Percentiles rank a stretch among this genome's conserved stretches.
These are phyloP conservation scores for Avena atlantica DNA, from an alignment of 176 grass and related monocot genomes.

Conservation along the genomic window DNA sequence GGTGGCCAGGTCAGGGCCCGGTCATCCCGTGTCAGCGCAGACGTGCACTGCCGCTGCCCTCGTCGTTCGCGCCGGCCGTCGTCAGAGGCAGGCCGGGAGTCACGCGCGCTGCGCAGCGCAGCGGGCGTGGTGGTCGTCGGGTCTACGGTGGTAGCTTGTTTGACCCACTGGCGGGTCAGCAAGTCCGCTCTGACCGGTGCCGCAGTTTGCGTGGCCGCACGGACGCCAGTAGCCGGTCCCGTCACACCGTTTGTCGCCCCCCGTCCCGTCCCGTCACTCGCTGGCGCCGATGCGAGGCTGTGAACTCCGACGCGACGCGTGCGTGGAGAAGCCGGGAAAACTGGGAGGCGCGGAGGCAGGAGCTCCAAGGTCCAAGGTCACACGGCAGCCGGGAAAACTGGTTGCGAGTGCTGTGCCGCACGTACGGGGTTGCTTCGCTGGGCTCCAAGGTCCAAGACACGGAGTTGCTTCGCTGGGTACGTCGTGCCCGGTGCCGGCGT, in stretches of 20 bases:
- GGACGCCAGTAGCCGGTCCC: not conserved
- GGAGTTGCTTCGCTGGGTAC: not conserved
- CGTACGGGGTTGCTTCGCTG: not conserved
- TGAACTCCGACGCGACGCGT: not conserved
- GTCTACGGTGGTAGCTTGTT: slow-evolving; percentile 13
- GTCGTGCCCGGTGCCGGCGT: not conserved
- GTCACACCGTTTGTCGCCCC: slow-evolving; percentile 7
- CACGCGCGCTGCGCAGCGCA: slow-evolving; percentile 16
- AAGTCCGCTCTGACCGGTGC: not conserved
- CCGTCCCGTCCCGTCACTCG: not conserved
- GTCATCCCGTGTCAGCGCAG: not conserved
- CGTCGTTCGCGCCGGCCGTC: slow-evolving; percentile 38
- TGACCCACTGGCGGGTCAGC: slow-evolving; percentile 34
- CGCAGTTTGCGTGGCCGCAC: not conserved
- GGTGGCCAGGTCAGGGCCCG: not conserved
- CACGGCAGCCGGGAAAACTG: not conserved
- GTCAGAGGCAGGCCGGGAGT: slow-evolving; percentile 16
- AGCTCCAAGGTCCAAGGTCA: not conserved
- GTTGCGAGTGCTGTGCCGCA: not conserved
- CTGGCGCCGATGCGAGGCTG: not conserved
- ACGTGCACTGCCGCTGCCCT: slow-evolving; percentile 41
- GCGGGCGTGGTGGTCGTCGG: not conserved
- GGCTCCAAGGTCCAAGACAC: not conserved
- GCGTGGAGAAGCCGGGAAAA: not conserved
- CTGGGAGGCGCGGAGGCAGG: not conserved